Base-by-base conservation (phyloP, 768 basidiomycete species). In the Amanita muscaria region DNA sequence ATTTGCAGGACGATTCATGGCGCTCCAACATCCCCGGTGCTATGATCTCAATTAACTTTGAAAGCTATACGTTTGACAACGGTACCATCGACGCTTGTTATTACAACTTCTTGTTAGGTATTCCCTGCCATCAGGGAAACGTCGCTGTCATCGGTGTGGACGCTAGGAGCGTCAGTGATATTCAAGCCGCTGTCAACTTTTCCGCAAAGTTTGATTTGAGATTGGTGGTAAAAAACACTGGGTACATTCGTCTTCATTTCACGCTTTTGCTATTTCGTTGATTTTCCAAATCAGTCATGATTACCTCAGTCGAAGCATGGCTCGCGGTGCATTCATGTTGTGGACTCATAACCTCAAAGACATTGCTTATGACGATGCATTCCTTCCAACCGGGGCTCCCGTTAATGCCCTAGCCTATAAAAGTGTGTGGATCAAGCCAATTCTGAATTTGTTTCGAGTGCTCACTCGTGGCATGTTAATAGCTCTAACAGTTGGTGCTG, bases 21-120 rank as follows among this genome's bases (percentile, higher is more conserved):
- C 65, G 70, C 1, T 46, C 72, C 1, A 56, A 62, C 19, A 61
- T 63, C 24, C 53, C 70, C 11, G 72, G 72, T 0, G 60, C n/a
- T n/a, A n/a, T n/a, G n/a, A n/a, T n/a, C n/a, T n/a, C n/a, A n/a
- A n/a, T n/a, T n/a, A n/a, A n/a, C n/a, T n/a, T n/a, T n/a, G n/a
- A n/a, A n/a, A n/a, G n/a, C n/a, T n/a, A n/a, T n/a, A n/a, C n/a
- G n/a, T n/a, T n/a, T n/a, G n/a, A n/a, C n/a, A n/a, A n/a, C n/a
- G n/a, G n/a, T n/a, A n/a, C n/a, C n/a, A n/a, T 74, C 36, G 67
- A 67, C 48, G 67, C 63, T 1, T 81, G 77, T 64, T 76, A 73
- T 29, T 46, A 76, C 32, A 67, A 77, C 45, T 68, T 66, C 0
- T 56, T 60, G 0, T 51, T 68, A 0, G 67, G 64, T 3, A 35